Conservation (phyloP, 2,329 filamentous ascomycete genomes). For the Cladosporium sp. region DNA sequence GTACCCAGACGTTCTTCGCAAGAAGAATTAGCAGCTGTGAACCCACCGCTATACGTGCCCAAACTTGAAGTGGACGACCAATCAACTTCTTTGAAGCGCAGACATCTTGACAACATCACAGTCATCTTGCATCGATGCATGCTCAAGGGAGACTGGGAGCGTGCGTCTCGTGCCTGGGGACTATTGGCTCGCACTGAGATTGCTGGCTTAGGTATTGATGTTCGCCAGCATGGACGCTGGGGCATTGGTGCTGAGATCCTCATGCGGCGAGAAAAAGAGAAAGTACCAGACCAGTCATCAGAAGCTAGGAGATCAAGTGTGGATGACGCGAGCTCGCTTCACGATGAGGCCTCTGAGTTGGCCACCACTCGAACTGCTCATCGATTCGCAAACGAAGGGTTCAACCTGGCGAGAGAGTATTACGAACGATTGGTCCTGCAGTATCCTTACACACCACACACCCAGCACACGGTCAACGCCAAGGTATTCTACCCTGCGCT, state of each 20-base stretch:
- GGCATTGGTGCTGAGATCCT: slow-evolving; percentile 82
- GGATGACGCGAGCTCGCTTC: not conserved
- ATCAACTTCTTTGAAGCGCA: slow-evolving; percentile 44
- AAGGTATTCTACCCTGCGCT: slow-evolving; percentile 80
- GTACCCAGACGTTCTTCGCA: slow-evolving; percentile 35
- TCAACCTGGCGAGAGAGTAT: slow-evolving; percentile 65
- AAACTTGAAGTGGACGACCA: slow-evolving; percentile 26
- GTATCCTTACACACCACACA: slow-evolving; percentile 67
- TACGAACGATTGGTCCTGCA: slow-evolving; percentile 78
- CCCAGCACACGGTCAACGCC: slow-evolving; percentile 63
- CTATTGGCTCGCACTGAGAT: slow-evolving; percentile 68
- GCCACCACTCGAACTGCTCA: slow-evolving; percentile 18
- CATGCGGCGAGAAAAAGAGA: slow-evolving; percentile 55
- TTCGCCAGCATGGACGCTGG: slow-evolving; percentile 73
- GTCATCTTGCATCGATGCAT: slow-evolving; percentile 73
- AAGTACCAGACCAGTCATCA: not conserved
- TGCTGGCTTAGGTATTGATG: slow-evolving; percentile 62
- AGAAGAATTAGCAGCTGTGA: slow-evolving; percentile 44
- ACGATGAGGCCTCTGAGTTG: slow-evolving; percentile 4
- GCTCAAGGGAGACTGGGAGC: slow-evolving; percentile 67
- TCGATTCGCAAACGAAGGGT: slow-evolving; percentile 44
- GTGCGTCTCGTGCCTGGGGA: slow-evolving; percentile 74
- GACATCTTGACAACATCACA: slow-evolving; percentile 67
- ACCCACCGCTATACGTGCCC: slow-evolving; percentile 45
- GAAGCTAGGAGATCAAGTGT: not conserved